Percentiles rank a stretch among this genome's conserved stretches.
Conservation (phyloP, 192 early-diverging fungal species). For the Powellomyces hirtus region DNA sequence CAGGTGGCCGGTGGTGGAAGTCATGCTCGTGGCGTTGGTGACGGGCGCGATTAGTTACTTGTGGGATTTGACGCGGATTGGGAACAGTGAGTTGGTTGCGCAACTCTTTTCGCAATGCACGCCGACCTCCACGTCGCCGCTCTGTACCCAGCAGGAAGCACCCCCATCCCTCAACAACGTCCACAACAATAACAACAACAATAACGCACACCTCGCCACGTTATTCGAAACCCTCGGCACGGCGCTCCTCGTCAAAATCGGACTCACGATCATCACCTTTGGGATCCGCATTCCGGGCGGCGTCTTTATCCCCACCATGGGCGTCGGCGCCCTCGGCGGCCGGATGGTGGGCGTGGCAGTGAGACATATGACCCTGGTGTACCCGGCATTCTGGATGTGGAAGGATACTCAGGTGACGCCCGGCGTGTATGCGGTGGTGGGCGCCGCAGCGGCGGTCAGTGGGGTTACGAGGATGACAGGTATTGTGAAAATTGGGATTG, state of each 20-base stretch:
- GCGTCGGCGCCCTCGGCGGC: constrained; percentile 87
- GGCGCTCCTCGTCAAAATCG: constrained; percentile 34
- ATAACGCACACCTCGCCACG: background rate
- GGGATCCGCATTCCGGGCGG: constrained; percentile 50
- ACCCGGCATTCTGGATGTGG: constrained; percentile 48
- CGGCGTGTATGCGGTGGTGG: constrained; percentile 83
- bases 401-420: constrained; percentile 69
- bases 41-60: constrained; percentile 8
- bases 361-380: constrained; percentile 25
- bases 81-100: constrained; percentile 14
- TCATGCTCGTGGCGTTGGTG: constrained; percentile 6
- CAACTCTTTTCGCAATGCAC: constrained; percentile 17
- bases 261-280: constrained; percentile 51
- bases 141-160: background rate
- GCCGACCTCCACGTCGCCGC: too few species aligned
- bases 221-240: background rate
- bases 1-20: constrained; percentile 4
- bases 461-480: constrained; percentile 30
- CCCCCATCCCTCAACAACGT: background rate
- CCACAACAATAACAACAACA: too few species aligned
- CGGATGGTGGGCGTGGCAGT: constrained; percentile 80
- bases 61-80: constrained; percentile 15
- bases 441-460: constrained; percentile 36
- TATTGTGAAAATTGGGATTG: background rate
- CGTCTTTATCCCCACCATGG: constrained; percentile 80